These are phyloP conservation scores for Dicorynia guianensis DNA, from an alignment of 306 rosid genomes.

Conservation along the genomic window DNA sequence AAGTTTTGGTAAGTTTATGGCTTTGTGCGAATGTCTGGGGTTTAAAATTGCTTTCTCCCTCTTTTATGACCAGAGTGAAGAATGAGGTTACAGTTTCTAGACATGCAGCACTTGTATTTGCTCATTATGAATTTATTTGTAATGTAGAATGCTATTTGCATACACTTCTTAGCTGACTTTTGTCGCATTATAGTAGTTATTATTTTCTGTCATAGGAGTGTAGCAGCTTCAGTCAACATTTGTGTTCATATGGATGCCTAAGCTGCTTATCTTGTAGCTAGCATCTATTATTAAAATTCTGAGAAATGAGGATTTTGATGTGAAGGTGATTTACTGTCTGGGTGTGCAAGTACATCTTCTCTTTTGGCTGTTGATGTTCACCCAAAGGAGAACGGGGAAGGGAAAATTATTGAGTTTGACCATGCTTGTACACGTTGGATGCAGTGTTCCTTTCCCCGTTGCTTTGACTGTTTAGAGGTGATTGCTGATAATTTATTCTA, in stretches of 20 bases:
- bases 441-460: not conserved
- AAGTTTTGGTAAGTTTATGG: not conserved
- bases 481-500: not conserved
- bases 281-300: not conserved
- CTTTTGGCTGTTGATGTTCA: not conserved
- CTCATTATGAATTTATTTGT: not conserved
- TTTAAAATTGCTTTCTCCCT: not conserved
- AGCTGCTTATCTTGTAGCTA: not conserved
- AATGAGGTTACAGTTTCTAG: not conserved
- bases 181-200: not conserved
- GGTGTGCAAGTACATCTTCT: not conserved
- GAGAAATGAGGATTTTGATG: not conserved
- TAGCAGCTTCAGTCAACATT: constrained; percentile 4
- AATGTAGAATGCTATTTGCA: constrained; percentile 4
- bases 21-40: constrained; percentile 13
- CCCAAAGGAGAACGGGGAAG: not conserved
- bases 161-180: not conserved
- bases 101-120: not conserved
- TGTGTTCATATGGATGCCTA: not conserved
- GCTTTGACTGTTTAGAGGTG: not conserved
- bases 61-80: constrained; percentile 23
- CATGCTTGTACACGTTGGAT: not conserved
- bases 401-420: not conserved
- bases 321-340: not conserved
- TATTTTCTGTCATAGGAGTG: not conserved